Percentiles rank a stretch among this genome's conserved stretches.
Conservation (phyloP, 1,284 basidiomycete species). For the Sporisorium exsertum region DNA sequence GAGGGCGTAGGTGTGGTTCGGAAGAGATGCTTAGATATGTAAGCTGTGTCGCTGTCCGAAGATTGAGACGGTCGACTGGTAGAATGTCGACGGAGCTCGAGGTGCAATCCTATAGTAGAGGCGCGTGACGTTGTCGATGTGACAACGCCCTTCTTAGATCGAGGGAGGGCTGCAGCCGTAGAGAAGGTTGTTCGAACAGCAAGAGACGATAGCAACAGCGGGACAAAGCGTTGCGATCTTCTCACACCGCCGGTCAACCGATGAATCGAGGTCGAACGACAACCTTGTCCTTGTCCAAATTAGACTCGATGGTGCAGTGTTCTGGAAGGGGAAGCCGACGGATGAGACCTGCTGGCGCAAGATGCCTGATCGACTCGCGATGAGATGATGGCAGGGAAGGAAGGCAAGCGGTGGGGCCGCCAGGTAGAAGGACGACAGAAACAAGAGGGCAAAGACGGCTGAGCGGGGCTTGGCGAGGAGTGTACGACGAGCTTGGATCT, state of each 20-base stretch:
- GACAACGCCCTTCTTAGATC: not conserved
- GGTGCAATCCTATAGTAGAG: slow-evolving; percentile 2
- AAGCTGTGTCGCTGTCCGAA: slow-evolving; percentile 1
- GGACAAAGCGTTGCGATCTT: slow-evolving; percentile 10
- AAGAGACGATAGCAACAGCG: slow-evolving; percentile 10
- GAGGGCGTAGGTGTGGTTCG: not conserved
- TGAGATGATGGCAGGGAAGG: not conserved
- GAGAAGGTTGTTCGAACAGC: not conserved
- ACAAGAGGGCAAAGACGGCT: slow-evolving; percentile 16
- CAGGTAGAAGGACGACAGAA: slow-evolving; percentile 19
- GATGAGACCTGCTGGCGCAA: slow-evolving; percentile 7
- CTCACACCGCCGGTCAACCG: slow-evolving; percentile 40
- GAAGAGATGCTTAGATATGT: slow-evolving; percentile 15
- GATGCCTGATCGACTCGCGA: slow-evolving; percentile 1
- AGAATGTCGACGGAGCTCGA: not conserved
- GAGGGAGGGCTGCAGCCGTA: not conserved
- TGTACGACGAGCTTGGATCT: slow-evolving; percentile 38
- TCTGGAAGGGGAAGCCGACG: slow-evolving; percentile 24
- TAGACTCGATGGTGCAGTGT: slow-evolving; percentile 20
- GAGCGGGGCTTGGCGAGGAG: slow-evolving; percentile 10
- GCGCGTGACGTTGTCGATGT: not conserved
- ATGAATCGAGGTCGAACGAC: slow-evolving; percentile 40
- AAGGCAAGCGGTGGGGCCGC: slow-evolving; percentile 22
- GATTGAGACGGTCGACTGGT: not conserved
- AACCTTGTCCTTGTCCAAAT: slow-evolving; percentile 39